Evolutionary conservation across 2,329 filamentous ascomycete genomes (phyloP).

Genomic region (Penicillium fuscoglaucum): DNA sequence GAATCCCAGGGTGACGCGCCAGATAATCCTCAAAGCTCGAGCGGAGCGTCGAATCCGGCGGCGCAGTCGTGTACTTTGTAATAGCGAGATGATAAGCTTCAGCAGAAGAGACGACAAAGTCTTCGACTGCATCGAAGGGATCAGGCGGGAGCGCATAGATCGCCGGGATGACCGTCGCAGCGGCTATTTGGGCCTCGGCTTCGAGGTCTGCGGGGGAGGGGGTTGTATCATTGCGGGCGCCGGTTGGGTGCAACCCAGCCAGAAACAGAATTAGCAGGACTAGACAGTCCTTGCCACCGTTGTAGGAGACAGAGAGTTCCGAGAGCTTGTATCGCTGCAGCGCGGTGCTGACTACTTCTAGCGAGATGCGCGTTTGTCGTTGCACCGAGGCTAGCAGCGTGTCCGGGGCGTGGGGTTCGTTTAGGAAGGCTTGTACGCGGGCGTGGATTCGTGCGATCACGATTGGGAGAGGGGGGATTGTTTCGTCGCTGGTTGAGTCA

Average conservation of each 20-base stretch:
- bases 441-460: conserved; percentile 65
- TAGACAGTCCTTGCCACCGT: conserved; percentile 96
- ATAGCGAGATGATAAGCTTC: conserved; percentile 72
- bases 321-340: conserved; percentile 73
- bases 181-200: conserved; percentile 11
- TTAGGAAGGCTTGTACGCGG: conserved; percentile 65
- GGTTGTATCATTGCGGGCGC: conserved; percentile 25
- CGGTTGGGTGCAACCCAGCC: conserved; percentile 53
- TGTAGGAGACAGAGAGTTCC: conserved; percentile 88
- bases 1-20: conserved; percentile 52
- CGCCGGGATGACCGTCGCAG: conserved; percentile 60
- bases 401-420: conserved; percentile 56
- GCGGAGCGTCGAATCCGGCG: conserved; percentile 61
- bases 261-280: conserved; percentile 88
- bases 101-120: conserved; percentile 71
- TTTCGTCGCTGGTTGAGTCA: neutral
- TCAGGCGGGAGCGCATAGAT: conserved; percentile 86
- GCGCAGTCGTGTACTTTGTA: conserved; percentile 68
- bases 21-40: conserved; percentile 78
- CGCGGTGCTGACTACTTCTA: conserved; percentile 73
- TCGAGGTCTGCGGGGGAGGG: conserved; percentile 35
- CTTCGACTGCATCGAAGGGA: conserved; percentile 82
- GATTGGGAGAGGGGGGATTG: conserved; percentile 48
- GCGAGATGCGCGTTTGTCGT: conserved; percentile 68
- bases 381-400: conserved; percentile 65